Conservation (phyloP, 2,329 filamentous ascomycete species). For the Verticillium alfalfae region DNA sequence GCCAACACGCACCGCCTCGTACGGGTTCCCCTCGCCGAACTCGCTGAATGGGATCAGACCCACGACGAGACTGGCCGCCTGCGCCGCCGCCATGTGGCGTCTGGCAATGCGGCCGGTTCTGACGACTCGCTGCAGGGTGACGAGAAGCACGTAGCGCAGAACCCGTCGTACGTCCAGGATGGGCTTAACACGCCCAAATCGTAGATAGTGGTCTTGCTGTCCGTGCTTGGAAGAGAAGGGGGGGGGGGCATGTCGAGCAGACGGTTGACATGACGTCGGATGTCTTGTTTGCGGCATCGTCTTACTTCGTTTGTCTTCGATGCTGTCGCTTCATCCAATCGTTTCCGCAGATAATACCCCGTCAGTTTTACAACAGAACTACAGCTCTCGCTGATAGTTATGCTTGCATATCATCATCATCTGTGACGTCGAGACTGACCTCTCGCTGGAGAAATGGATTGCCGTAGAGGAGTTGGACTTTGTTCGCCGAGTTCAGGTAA, state of each 20-base stretch:
- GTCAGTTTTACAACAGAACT: neutral
- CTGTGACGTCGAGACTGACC: no score
- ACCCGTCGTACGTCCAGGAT: neutral
- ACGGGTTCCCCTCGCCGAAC: constrained; percentile 43
- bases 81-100: constrained; percentile 8
- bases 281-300: neutral
- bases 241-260: neutral
- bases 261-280: neutral
- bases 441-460: no score
- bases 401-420: no score
- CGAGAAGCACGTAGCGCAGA: neutral
- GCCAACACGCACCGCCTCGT: constrained; percentile 41
- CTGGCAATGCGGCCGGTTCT: neutral
- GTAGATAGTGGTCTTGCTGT: neutral
- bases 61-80: constrained; percentile 45
- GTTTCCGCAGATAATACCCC: neutral
- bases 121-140: neutral
- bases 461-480: no score
- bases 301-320: neutral
- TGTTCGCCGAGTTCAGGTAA: no score
- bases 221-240: neutral
- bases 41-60: constrained; percentile 51
- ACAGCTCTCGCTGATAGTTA: no score
- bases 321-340: neutral
- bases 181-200: neutral